A percentile compares a stretch with the other conserved stretches of the same genome.
Conservation (phyloP, 2,329 filamentous ascomycete genomes). For the Colletotrichum tropicale region DNA sequence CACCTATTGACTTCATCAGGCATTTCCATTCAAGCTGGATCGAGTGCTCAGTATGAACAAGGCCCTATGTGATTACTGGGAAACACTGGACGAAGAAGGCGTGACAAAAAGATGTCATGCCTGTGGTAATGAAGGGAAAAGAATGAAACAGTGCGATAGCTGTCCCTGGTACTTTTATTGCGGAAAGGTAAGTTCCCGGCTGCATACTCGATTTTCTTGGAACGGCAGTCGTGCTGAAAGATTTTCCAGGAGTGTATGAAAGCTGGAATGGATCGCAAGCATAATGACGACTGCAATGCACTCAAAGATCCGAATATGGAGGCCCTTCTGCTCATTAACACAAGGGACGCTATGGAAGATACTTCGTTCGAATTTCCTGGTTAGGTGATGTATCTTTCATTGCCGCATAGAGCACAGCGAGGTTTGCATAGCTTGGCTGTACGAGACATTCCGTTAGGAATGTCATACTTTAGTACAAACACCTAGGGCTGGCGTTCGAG, state of each 20-base stretch:
- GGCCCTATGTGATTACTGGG: neutral
- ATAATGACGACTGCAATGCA: neutral
- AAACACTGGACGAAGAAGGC: neutral
- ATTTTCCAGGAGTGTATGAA: neutral
- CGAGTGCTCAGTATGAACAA: neutral
- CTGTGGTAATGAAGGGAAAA: neutral
- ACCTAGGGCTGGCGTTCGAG: fast-evolving
- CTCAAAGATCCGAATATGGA: neutral
- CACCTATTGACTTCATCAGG: neutral
- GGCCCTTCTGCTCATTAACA: neutral
- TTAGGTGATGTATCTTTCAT: neutral
- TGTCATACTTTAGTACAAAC: neutral
- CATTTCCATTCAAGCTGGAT: neutral
- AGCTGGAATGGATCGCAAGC: neutral
- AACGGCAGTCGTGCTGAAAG: neutral
- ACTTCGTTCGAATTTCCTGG: neutral
- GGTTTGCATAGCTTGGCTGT: neutral
- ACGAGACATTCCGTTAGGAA: neutral
- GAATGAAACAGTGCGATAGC: neutral
- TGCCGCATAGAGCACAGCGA: neutral
- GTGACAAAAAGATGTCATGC: neutral
- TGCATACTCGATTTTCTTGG: neutral
- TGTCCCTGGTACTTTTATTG: neutral
- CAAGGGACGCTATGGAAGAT: neutral
- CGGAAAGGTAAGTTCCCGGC: neutral